phyloP scores from a whole-genome alignment of 441 rosid species.

The Rhodomyrtus psidioides region DNA sequence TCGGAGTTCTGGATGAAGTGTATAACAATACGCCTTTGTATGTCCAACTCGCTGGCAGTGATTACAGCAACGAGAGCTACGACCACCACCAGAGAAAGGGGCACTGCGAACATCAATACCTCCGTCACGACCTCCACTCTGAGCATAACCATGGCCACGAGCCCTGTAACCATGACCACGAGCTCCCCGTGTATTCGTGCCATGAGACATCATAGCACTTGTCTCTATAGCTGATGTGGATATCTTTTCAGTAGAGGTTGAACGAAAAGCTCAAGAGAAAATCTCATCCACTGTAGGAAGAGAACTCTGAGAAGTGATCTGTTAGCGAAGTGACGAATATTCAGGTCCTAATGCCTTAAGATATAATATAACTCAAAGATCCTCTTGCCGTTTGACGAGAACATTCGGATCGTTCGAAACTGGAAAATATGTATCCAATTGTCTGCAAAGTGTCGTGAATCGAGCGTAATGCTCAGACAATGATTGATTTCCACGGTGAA shows the following conservation, averaged over 20 bases:
- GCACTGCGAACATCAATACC: too few relatives aligned
- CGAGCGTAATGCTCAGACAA: neutral
- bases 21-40: neutral
- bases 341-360: neutral
- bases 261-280: neutral
- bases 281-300: neutral
- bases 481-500: too few relatives aligned
- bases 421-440: neutral
- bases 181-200: too few relatives aligned
- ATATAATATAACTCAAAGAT: too few relatives aligned
- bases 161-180: too few relatives aligned
- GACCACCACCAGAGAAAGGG: too few relatives aligned
- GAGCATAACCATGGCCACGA: too few relatives aligned
- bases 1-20: too few relatives aligned
- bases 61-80: neutral
- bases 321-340: neutral
- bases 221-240: neutral
- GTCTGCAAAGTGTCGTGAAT: neutral
- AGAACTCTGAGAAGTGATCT: neutral
- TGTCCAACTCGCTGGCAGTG: neutral
- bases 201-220: too few relatives aligned
- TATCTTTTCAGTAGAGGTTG: neutral
- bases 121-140: too few relatives aligned
- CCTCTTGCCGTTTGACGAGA: too few relatives aligned
- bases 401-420: fast-evolving